Base-by-base conservation (phyloP, 345 rosid species). In the Aurinia saxatilis region DNA sequence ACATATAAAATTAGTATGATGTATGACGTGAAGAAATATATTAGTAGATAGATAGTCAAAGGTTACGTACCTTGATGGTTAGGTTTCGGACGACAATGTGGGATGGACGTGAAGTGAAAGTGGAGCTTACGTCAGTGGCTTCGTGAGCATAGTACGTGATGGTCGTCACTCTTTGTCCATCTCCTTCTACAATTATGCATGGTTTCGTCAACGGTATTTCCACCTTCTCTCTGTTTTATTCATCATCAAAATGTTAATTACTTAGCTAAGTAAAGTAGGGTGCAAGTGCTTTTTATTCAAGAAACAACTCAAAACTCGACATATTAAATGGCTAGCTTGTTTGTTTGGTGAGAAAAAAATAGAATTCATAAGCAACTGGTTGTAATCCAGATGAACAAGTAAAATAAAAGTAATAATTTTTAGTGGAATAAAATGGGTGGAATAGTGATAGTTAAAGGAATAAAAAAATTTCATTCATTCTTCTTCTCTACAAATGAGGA, bases 1-100 rank as follows among this genome's bases (percentile, higher is more conserved):
- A 58, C 42, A 59, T 7, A 57, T 19, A 15, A 7, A n/a, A n/a
- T 12, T 13, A 17, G 14, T n/a, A 61, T 44, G 11, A 5, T 18
- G 11, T 13, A 23, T 44, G n/a, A 41, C 7, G 44, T 15, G n/a
- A 66, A 36, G 47, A 37, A 8, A 9, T 42, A 35, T 19, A 25
- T 14, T n/a, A n/a, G n/a, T n/a, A n/a, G n/a, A n/a, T 31, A 57
- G 19, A 49, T 27, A 57, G 50, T 31, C 59, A 72, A 66, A 59
- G 34, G 31, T 36, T 39, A 60, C 54, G 57, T 48, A 84, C 90
- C 83, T 72, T 51, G 49, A 82, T 82, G 2, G 90, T 73, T 31
- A 82, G 66, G 64, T 76, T 49, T 39, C 52, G 66, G 33, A 67
- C 82, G 39, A 71, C 70, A 56, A 83, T 27, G 50, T 75, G 34